Percentiles rank a stretch among this genome's conserved stretches.
Conservation (phyloP, 2,329 filamentous ascomycete species). For the Fusarium heterosporum region DNA sequence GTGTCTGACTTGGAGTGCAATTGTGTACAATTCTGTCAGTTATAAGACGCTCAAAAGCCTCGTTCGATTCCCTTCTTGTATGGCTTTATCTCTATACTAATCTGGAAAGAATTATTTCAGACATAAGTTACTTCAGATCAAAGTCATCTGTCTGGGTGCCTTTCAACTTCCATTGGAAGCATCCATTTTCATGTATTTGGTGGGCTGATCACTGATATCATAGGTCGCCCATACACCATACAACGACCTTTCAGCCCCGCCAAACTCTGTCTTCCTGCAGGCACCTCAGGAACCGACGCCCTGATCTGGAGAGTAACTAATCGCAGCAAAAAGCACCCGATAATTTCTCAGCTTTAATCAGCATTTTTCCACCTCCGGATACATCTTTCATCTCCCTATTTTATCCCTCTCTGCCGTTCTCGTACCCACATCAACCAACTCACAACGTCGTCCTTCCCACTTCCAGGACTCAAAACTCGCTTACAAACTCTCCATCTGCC, state of each 20-base stretch:
- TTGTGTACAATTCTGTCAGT: background rate
- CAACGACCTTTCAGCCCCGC: conserved; percentile 23
- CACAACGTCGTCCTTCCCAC: conserved; percentile 1
- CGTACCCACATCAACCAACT: background rate
- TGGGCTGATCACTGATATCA: conserved; percentile 36
- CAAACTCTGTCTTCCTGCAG: conserved; percentile 17
- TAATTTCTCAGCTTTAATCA: conserved; percentile 26
- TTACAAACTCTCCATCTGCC: conserved; percentile 29
- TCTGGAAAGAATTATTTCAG: background rate
- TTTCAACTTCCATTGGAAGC: background rate
- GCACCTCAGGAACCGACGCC: conserved; percentile 29
- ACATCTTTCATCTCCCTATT: conserved; percentile 7
- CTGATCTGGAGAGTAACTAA: conserved; percentile 3
- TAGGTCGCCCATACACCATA: background rate
- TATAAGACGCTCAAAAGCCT: background rate
- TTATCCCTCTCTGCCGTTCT: background rate
- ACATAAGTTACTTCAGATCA: background rate
- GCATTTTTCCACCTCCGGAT: background rate
- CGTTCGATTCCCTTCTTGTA: accelerated
- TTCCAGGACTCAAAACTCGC: conserved; percentile 10
- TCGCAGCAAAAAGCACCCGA: conserved; percentile 4
- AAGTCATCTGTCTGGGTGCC: background rate
- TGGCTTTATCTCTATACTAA: no score
- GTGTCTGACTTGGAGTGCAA: background rate
- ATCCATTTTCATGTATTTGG: background rate